Evolutionary conservation across 2,329 filamentous ascomycete species (phyloP).

Genomic region (Clonostachys byssicola): DNA sequence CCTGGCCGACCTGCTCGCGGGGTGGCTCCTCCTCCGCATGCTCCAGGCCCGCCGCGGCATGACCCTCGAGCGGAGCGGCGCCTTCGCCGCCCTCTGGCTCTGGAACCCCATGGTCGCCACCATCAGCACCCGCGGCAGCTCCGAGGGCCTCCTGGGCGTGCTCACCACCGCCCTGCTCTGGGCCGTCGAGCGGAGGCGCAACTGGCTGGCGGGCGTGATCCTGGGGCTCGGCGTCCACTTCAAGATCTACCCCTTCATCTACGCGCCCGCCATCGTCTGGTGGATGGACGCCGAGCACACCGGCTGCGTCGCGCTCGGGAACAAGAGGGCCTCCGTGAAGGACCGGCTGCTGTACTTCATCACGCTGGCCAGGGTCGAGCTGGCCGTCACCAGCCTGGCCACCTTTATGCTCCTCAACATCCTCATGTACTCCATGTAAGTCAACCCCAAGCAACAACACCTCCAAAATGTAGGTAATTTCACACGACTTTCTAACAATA

Average conservation of each 20-base stretch:
- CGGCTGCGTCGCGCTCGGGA: too few relatives aligned
- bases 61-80: slow-evolving; percentile 53
- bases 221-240: slow-evolving; percentile 88
- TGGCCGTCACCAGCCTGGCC: slow-evolving; percentile 61
- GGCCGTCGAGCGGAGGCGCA: slow-evolving; percentile 64
- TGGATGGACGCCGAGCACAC: slow-evolving; percentile 61
- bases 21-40: slow-evolving; percentile 62
- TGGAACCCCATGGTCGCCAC: slow-evolving; percentile 98
- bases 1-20: slow-evolving; percentile 75
- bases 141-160: slow-evolving; percentile 83
- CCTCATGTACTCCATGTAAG: slow-evolving; percentile 73
- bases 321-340: slow-evolving; percentile 4
- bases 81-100: slow-evolving; percentile 84
- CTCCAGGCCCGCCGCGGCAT: slow-evolving; percentile 35
- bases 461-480: too few relatives aligned
- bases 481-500: neutral
- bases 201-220: slow-evolving; percentile 65
- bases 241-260: slow-evolving; percentile 98
- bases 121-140: slow-evolving; percentile 92
- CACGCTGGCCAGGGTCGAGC: slow-evolving; percentile 48
- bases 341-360: slow-evolving; percentile 34
- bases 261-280: slow-evolving; percentile 77
- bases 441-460: slow-evolving; percentile 5
- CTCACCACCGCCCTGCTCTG: slow-evolving; percentile 80
- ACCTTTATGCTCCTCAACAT: slow-evolving; percentile 74